A percentile compares a stretch with the other conserved stretches of the same genome.
Evolutionary conservation across 345 rosid species (phyloP).

Genomic region (Dipteronia dyeriana): DNA sequence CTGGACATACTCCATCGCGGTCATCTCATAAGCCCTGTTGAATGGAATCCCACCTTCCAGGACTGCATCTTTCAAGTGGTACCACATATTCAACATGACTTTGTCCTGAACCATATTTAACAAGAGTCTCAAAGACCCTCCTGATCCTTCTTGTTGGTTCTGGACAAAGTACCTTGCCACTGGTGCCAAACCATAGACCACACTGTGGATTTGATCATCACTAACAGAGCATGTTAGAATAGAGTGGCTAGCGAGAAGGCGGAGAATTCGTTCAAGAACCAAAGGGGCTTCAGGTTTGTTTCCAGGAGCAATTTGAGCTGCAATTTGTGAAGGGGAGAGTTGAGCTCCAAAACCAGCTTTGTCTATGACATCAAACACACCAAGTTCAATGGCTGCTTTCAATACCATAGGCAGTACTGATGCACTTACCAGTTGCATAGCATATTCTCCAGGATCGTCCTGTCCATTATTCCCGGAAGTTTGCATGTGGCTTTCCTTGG

Average conservation of each 20-base stretch:
- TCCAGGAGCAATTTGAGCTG: slow-evolving; percentile 24
- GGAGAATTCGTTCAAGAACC: slow-evolving; percentile 42
- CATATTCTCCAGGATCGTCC: slow-evolving; percentile 20
- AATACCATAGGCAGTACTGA: slow-evolving; percentile 45
- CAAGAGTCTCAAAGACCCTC: slow-evolving; percentile 28
- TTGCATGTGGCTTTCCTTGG: slow-evolving; percentile 5
- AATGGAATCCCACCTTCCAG: slow-evolving; percentile 49
- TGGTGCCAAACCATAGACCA: slow-evolving; percentile 36
- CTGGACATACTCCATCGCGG: slow-evolving; percentile 20
- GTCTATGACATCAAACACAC: slow-evolving; percentile 36
- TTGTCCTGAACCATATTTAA: slow-evolving; percentile 28
- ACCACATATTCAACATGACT: slow-evolving; percentile 27
- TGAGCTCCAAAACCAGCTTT: slow-evolving; percentile 35
- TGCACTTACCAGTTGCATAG: slow-evolving; percentile 41
- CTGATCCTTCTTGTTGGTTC: slow-evolving; percentile 33
- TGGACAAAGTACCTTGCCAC: slow-evolving; percentile 33
- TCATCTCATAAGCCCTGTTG: slow-evolving; percentile 38
- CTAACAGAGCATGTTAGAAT: slow-evolving; percentile 28
- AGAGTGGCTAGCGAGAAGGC: slow-evolving; percentile 42
- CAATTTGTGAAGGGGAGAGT: slow-evolving; percentile 40
- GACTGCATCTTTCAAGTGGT: slow-evolving; percentile 45
- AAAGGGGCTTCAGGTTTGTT: slow-evolving; percentile 22
- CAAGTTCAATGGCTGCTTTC: slow-evolving; percentile 39
- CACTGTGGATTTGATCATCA: background rate
- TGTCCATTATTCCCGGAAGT: background rate